Evolutionary conservation across 1,139 yeast genomes (phyloP), one percentile per base, ranked within the genome.

Genomic region (Debaryomyces coudertii): DNA sequence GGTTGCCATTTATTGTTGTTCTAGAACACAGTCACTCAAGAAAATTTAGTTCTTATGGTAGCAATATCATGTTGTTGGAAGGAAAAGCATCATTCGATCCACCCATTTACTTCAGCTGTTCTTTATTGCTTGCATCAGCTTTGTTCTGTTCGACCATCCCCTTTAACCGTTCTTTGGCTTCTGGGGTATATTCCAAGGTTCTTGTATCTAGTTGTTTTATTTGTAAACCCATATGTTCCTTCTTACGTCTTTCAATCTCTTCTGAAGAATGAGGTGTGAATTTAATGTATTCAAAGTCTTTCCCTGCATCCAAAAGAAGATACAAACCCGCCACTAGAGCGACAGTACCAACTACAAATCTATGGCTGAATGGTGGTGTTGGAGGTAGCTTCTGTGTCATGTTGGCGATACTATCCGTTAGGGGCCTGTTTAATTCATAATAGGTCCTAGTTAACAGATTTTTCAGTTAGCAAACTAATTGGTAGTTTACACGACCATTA

Each of bases 111-210:
- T 27, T 38, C 34, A 8, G 16, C 8, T 8, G 34, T 5, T 24
- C 33, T 14, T 35, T 35, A 41, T 44, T 34, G 41, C 20, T 36
- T 42, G 31, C 37, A 29, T 36, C 33, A 38, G 22, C 46, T 42
- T 36, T 42, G 44, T 15, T 54, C 27, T 59, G 49, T 47, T 62
- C 63, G 8, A 64, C 47, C 29, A 61, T 42, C 49, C 55, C 56
- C 43, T 50, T 52, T 41, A 69, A 53, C 39, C 72, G 53, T 46
- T 65, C 68, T 51, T 72, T 71, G 4, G 77, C 79, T 50, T 75
- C 79, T 0, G 77, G 77, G 1, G 72, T 74, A 47, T 71, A 73
- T 29, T 73, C 74, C 53, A 74, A 63, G 0, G 77, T 71, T 18
- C 71, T 53, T 2, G 69, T 58, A 12, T 73, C 77, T 44, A 64